A percentile compares a stretch with the other conserved stretches of the same genome.
Conservation (phyloP, 805 yeast genomes). For the Citeromyces nyonsensis region DNA sequence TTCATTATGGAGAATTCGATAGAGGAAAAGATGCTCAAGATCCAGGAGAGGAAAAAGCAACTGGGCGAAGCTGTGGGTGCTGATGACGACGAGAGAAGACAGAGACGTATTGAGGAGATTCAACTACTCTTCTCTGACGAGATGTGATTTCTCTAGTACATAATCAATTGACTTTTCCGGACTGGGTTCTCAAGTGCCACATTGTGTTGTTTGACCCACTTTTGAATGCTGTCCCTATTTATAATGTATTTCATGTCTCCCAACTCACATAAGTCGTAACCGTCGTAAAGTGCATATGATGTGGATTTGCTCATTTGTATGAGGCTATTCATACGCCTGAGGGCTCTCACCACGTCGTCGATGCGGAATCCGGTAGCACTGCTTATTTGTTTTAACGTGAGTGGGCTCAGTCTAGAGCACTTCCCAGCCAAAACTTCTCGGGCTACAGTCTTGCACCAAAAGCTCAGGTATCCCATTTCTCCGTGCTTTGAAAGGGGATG, state of each 20-base stretch:
- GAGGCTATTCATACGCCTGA: too few species aligned
- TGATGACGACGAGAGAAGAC: constrained; percentile 61
- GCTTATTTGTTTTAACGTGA: constrained; percentile 34
- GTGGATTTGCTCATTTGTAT: too few species aligned
- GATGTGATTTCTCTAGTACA: constrained; percentile 9
- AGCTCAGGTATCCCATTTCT: constrained; percentile 47
- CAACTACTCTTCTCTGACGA: constrained; percentile 42
- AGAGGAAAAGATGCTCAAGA: constrained; percentile 76
- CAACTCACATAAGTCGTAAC: constrained; percentile 7
- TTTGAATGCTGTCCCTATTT: constrained; percentile 7
- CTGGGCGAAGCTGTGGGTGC: constrained; percentile 69
- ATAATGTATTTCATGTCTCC: constrained; percentile 12
- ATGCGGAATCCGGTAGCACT: constrained; percentile 45
- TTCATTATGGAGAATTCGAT: constrained; percentile 74
- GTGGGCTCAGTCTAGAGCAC: constrained; percentile 10
- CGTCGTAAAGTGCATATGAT: too few species aligned
- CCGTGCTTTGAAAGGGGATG: constrained; percentile 82
- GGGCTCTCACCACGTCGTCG: constrained; percentile 43
- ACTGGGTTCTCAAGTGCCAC: constrained; percentile 7
- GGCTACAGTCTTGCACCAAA: constrained; percentile 52
- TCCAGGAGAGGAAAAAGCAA: constrained; percentile 74
- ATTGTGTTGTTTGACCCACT: constrained; percentile 13
- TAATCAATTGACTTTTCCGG: constrained; percentile 9
- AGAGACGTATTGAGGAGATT: constrained; percentile 57
- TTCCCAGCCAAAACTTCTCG: constrained; percentile 25